phyloP scores from a whole-genome alignment of 2,329 filamentous ascomycete species.

The Ilyonectria destructans region DNA sequence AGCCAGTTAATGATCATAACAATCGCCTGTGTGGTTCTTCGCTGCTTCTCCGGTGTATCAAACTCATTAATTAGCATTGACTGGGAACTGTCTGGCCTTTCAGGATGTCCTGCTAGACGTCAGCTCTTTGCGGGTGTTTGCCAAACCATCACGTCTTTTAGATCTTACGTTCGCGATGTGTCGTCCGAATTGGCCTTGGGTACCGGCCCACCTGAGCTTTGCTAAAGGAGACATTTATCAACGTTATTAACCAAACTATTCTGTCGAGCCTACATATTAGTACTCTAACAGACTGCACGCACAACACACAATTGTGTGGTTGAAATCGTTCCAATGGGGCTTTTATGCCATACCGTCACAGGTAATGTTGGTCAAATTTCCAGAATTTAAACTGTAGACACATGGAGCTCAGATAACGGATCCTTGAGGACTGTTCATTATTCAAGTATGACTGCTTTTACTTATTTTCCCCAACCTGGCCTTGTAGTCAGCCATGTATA shows the following conservation, averaged over 20 bases:
- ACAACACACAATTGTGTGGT: not conserved
- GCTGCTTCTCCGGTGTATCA: too few relatives aligned
- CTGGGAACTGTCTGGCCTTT: too few relatives aligned
- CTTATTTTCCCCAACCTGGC: not conserved
- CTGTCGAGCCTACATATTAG: too few relatives aligned
- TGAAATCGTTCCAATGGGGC: not conserved
- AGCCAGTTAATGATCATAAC: too few relatives aligned
- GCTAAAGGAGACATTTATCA: not conserved
- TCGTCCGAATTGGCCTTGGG: not conserved
- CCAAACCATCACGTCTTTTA: too few relatives aligned
- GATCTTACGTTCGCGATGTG: too few relatives aligned
- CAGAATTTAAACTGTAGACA: not conserved
- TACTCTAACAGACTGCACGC: too few relatives aligned
- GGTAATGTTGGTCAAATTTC: not conserved
- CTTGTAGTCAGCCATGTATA: slow-evolving; percentile 1
- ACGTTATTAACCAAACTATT: not conserved
- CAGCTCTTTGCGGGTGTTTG: too few relatives aligned
- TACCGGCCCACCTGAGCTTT: not conserved
- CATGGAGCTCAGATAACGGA: not conserved
- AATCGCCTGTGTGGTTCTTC: too few relatives aligned
- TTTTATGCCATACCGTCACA: not conserved
- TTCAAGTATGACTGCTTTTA: slow-evolving; percentile 4
- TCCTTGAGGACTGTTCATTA: slow-evolving; percentile 1
- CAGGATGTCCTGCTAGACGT: too few relatives aligned
- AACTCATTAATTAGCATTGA: too few relatives aligned